Percentiles rank a stretch among this genome's conserved stretches.
These are phyloP conservation scores for Apophysomyces elegans DNA, from an alignment of 371 early-diverging fungal genomes.

Conservation along the genomic window DNA sequence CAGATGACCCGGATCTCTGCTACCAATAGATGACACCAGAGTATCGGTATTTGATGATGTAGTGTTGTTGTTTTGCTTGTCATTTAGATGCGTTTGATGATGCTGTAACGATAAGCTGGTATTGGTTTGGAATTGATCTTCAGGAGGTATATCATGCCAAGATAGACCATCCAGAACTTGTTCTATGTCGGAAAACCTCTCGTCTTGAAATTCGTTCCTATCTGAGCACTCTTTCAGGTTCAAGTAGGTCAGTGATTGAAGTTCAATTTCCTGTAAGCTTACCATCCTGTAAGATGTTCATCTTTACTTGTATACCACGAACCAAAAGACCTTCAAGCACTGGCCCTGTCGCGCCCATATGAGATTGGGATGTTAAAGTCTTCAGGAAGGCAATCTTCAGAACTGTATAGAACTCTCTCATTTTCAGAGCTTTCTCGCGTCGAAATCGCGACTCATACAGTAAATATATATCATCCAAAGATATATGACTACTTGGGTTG, in stretches of 20 bases:
- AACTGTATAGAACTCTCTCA: conserved; percentile 38
- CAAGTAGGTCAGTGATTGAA: too few species aligned
- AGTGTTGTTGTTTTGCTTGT: background rate
- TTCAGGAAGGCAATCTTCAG: conserved; percentile 42
- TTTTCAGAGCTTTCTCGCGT: conserved; percentile 32
- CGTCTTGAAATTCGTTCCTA: too few species aligned
- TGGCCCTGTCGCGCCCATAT: conserved; percentile 7
- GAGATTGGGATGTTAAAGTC: conserved; percentile 10
- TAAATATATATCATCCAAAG: conserved; percentile 37
- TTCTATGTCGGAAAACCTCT: too few species aligned
- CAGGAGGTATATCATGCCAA: too few species aligned
- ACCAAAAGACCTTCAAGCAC: conserved; percentile 25
- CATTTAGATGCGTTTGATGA: background rate
- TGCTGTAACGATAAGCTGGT: background rate
- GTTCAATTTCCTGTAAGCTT: background rate
- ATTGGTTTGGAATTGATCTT: too few species aligned
- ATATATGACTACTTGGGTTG: conserved; percentile 13
- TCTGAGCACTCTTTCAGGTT: too few species aligned
- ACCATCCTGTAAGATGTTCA: conserved; percentile 33
- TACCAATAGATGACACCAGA: background rate
- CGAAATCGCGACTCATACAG: conserved; percentile 37
- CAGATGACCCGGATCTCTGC: background rate
- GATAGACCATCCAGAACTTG: too few species aligned
- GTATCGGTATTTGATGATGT: background rate
- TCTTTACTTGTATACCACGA: conserved; percentile 35